Percentiles rank a stretch among this genome's conserved stretches.
These are phyloP conservation scores for Stachybotrys elegans DNA, from an alignment of 2,329 filamentous ascomycete species.

Conservation along the genomic window DNA sequence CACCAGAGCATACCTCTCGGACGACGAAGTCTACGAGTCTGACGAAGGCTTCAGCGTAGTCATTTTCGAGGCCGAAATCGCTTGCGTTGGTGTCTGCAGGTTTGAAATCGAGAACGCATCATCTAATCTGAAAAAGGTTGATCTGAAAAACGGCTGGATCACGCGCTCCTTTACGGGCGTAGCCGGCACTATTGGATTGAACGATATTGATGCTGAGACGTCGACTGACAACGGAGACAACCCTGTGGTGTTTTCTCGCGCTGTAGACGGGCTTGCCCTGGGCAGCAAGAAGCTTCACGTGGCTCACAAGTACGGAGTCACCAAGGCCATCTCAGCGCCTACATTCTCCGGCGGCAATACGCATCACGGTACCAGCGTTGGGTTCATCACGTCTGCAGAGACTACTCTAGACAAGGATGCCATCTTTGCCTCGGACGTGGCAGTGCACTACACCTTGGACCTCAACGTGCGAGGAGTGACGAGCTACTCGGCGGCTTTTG, in stretches of 20 bases:
- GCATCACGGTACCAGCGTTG: constrained; percentile 53
- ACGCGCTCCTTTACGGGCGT: constrained; percentile 56
- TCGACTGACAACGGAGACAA: constrained; percentile 47
- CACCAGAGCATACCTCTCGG: constrained; percentile 42
- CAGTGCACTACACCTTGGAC: constrained; percentile 55
- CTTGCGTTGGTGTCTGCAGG: constrained; percentile 51
- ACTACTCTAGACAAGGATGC: constrained; percentile 42
- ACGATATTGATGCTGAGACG: constrained; percentile 56
- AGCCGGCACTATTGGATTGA: constrained; percentile 55
- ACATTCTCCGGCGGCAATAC: constrained; percentile 34
- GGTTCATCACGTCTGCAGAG: constrained; percentile 47
- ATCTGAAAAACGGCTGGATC: constrained; percentile 55
- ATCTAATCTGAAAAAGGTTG: constrained; percentile 32
- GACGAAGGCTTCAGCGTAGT: constrained; percentile 41
- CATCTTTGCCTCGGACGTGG: constrained; percentile 49
- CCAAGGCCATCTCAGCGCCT: constrained; percentile 53
- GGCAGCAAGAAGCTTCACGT: constrained; percentile 51
- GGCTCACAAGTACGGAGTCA: constrained; percentile 52
- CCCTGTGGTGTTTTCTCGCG: constrained; percentile 48
- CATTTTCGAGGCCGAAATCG: constrained; percentile 46
- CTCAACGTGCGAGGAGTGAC: constrained; percentile 30
- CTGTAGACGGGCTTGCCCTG: constrained; percentile 50
- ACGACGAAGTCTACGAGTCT: constrained; percentile 28
- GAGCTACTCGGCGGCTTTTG: constrained; percentile 51
- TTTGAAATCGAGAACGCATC: constrained; percentile 34